Conservation (phyloP, 192 early-diverging fungal species). For the Chytriomyces sp. region DNA sequence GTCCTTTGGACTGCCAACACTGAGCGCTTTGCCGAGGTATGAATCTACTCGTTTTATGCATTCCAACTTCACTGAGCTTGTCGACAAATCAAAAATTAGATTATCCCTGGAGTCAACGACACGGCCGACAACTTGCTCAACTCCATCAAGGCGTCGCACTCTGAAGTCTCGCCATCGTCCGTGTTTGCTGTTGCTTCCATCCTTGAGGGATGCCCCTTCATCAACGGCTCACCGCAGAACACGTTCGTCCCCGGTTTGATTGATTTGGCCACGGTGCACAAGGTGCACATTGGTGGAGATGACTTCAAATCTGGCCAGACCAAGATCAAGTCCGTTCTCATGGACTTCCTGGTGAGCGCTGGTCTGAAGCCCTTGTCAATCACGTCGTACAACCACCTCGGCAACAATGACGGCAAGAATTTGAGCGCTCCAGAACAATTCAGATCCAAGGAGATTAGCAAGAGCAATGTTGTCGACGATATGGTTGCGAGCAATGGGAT, state of each 20-base stretch:
- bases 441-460: slow-evolving; percentile 99
- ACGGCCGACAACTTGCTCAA: slow-evolving; percentile 89
- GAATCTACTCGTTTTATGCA: slow-evolving; percentile 15
- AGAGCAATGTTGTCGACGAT: slow-evolving; percentile 98
- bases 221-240: slow-evolving; percentile 99
- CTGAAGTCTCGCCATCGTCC: slow-evolving; percentile 93
- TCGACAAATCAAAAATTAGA: slow-evolving; percentile 21
- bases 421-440: slow-evolving; percentile 97
- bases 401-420: slow-evolving; percentile 99
- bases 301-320: slow-evolving; percentile 99
- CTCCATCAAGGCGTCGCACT: slow-evolving; percentile 79
- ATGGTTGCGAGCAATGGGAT: slow-evolving; percentile 96
- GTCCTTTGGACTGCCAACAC: slow-evolving; percentile 99
- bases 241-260: slow-evolving; percentile 97
- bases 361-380: slow-evolving; percentile 98
- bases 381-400: slow-evolving; percentile 96
- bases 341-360: slow-evolving; percentile 97
- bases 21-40: slow-evolving; percentile 82
- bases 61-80: background rate
- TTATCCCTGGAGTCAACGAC: slow-evolving; percentile 93
- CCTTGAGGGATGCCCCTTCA: slow-evolving; percentile 92
- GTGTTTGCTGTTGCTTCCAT: slow-evolving; percentile 96
- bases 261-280: slow-evolving; percentile 84
- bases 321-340: slow-evolving; percentile 98
- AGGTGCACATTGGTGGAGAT: slow-evolving; percentile 94